These are phyloP conservation scores for Persicaria maculosa DNA, from an alignment of 148 eudicot species.

Conservation along the genomic window DNA sequence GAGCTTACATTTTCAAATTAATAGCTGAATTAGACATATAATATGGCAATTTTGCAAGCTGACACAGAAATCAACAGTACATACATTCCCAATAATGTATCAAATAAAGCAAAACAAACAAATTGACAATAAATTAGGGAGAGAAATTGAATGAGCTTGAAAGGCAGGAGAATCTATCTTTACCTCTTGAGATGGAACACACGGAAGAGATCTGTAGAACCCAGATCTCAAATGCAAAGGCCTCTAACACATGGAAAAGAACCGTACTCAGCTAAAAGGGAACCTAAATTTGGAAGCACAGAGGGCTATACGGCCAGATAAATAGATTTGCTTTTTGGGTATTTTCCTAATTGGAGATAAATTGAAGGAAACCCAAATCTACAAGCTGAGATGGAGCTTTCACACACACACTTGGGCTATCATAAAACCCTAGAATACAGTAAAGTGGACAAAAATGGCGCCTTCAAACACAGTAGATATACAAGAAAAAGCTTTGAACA, in stretches of 20 bases:
- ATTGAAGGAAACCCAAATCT: conserved; percentile 22
- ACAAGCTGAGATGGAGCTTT: conserved; percentile 37
- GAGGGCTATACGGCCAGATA: conserved; percentile 3
- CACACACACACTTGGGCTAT: conserved; percentile 27
- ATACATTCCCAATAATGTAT: background rate
- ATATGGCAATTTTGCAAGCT: background rate
- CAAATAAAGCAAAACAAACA: background rate
- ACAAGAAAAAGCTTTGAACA: conserved; percentile 5
- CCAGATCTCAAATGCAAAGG: conserved; percentile 27
- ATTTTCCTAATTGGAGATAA: conserved; percentile 4
- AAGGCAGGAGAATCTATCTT: conserved; percentile 10
- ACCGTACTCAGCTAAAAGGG: conserved; percentile 17
- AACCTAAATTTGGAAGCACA: conserved; percentile 16
- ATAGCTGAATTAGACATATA: background rate
- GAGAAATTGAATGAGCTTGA: background rate
- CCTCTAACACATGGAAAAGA: conserved; percentile 16
- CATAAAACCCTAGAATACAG: conserved; percentile 22
- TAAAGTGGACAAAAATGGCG: conserved; percentile 14
- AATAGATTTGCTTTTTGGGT: conserved; percentile 19
- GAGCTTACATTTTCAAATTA: background rate
- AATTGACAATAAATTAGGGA: background rate
- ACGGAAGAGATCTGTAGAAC: conserved; percentile 14
- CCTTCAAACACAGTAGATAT: conserved; percentile 7
- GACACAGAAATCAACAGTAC: background rate
- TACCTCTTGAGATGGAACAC: background rate